Conservation (phyloP, 768 basidiomycete genomes). For the Cubamyces sp. region DNA sequence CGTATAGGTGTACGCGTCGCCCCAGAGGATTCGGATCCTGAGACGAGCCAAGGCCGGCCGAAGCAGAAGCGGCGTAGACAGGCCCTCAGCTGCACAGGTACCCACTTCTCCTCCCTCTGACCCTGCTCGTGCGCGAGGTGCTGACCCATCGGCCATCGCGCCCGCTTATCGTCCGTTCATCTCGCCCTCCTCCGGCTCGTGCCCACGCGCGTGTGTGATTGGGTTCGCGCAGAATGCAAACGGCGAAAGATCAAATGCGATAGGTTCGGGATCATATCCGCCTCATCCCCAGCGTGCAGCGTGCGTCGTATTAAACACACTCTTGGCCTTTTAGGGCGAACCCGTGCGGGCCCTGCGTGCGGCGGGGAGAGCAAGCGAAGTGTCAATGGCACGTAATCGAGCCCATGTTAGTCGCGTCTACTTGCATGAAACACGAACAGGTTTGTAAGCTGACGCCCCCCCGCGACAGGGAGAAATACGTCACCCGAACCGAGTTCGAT, state of each 20-base stretch:
- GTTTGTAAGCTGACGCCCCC: slow-evolving; percentile 21
- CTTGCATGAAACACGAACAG: slow-evolving; percentile 3
- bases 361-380: slow-evolving; percentile 77
- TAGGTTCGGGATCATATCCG: slow-evolving; percentile 51
- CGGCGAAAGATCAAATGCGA: slow-evolving; percentile 88
- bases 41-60: slow-evolving; percentile 60
- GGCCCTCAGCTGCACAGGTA: slow-evolving; percentile 85
- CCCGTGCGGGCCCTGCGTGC: slow-evolving; percentile 80
- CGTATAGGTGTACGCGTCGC: slow-evolving; percentile 38
- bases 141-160: slow-evolving; percentile 15
- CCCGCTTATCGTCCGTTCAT: slow-evolving; percentile 17
- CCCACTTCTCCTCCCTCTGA: slow-evolving; percentile 26
- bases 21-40: slow-evolving; percentile 58
- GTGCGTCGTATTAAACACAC: slow-evolving; percentile 32
- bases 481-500: slow-evolving; percentile 76
- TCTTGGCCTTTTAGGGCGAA: slow-evolving; percentile 55
- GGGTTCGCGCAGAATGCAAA: slow-evolving; percentile 66
- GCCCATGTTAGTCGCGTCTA: slow-evolving; percentile 61
- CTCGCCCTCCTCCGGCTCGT: slow-evolving; percentile 1
- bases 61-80: slow-evolving; percentile 86
- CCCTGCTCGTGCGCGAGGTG: slow-evolving; percentile 1
- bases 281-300: slow-evolving; percentile 10
- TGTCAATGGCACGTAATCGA: slow-evolving; percentile 87
- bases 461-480: slow-evolving; percentile 71
- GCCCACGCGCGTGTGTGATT: slow-evolving; percentile 2